phyloP scores from a whole-genome alignment of 2,329 filamentous ascomycete genomes.

The Metarhizium sp. region DNA sequence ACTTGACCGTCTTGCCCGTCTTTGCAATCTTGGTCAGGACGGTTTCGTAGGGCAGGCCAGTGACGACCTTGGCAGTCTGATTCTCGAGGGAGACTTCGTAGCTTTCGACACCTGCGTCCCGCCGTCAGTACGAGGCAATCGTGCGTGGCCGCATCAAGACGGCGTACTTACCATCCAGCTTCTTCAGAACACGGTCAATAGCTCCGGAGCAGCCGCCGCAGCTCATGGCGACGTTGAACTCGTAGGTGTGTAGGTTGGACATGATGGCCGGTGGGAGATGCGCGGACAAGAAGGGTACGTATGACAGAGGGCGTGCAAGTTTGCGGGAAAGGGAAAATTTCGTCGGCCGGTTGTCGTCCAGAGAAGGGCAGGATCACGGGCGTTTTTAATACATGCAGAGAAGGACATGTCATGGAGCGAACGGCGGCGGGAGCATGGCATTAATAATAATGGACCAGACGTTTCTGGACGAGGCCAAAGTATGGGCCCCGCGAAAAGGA shows the following conservation, averaged over 20 bases:
- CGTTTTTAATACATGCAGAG: no score
- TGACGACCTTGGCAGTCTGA: constrained; percentile 71
- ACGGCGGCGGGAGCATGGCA: neutral
- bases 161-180: constrained; percentile 63
- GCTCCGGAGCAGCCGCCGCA: constrained; percentile 96
- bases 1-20: constrained; percentile 88
- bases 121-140: neutral
- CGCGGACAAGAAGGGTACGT: no score
- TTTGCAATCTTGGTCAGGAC: constrained; percentile 86
- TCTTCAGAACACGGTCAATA: constrained; percentile 84
- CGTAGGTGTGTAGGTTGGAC: constrained; percentile 78
- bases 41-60: constrained; percentile 65
- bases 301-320: no score
- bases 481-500: constrained; percentile 3
- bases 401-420: no score
- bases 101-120: constrained; percentile 64
- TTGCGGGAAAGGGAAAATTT: no score
- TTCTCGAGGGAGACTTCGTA: constrained; percentile 82
- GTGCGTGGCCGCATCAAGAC: neutral
- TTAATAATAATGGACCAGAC: neutral
- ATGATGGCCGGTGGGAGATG: constrained; percentile 31
- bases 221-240: constrained; percentile 90
- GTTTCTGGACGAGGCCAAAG: no score
- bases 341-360: no score
- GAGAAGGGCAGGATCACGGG: no score